Percentiles rank a stretch among this genome's conserved stretches.
Evolutionary conservation across 2,329 filamentous ascomycete genomes (phyloP).

Genomic region (Colletotrichum somersetense): DNA sequence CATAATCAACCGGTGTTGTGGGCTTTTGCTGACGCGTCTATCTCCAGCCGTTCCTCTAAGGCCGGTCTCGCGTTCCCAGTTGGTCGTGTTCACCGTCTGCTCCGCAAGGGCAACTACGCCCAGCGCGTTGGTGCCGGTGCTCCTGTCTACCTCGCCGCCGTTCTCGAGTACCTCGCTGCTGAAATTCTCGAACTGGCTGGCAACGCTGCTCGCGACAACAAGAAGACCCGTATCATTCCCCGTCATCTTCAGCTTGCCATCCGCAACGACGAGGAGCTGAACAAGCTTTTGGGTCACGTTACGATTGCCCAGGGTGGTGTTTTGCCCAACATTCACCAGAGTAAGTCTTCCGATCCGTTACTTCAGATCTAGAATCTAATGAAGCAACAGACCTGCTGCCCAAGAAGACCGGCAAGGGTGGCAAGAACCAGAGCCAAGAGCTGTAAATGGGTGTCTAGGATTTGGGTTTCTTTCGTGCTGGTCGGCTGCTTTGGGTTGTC

Average conservation of each 20-base stretch:
- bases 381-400: slow-evolving; percentile 84
- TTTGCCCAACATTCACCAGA: slow-evolving; percentile 96
- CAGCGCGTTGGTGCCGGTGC: slow-evolving; percentile 99
- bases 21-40: slow-evolving; percentile 53
- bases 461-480: slow-evolving; percentile 69
- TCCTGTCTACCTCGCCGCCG: slow-evolving; percentile 95
- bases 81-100: slow-evolving; percentile 98
- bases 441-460: slow-evolving; percentile 73
- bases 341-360: slow-evolving; percentile 66
- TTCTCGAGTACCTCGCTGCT: slow-evolving; percentile 97
- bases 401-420: slow-evolving; percentile 98
- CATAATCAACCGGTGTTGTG: too few species aligned
- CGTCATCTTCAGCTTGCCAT: slow-evolving; percentile 99
- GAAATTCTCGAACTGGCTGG: slow-evolving; percentile 99
- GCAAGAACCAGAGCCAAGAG: slow-evolving; percentile 94
- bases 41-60: slow-evolving; percentile 92
- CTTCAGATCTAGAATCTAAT: slow-evolving; percentile 52
- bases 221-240: slow-evolving; percentile 99
- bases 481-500: slow-evolving; percentile 78
- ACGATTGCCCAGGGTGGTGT: slow-evolving; percentile 98
- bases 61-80: slow-evolving; percentile 99
- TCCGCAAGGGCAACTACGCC: slow-evolving; percentile 99
- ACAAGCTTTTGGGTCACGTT: slow-evolving; percentile 97
- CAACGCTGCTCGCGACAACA: slow-evolving; percentile 99
- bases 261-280: slow-evolving; percentile 99